These are phyloP conservation scores for Dioszegia hungarica DNA, from an alignment of 768 basidiomycete species.

Conservation along the genomic window DNA sequence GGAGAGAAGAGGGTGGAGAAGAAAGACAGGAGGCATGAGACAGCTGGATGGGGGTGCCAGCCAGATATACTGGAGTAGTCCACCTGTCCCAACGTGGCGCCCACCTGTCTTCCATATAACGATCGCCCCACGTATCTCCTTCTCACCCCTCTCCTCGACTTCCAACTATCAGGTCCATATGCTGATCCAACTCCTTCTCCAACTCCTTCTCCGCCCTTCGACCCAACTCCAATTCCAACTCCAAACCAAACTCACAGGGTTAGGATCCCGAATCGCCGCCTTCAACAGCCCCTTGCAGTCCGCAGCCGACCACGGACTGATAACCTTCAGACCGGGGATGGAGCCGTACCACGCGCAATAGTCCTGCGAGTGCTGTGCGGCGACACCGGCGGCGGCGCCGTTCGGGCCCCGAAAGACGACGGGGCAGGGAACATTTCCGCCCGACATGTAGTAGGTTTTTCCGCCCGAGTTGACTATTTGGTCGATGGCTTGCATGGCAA, in stretches of 20 bases:
- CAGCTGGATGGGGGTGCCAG: no score
- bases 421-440: constrained; percentile 95
- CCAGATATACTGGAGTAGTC: no score
- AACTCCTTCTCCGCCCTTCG: no score
- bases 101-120: background rate
- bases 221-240: background rate
- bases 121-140: no score
- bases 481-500: constrained; percentile 97
- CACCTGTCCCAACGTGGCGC: no score
- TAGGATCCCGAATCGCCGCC: constrained; percentile 95
- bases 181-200: no score
- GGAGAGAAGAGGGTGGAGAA: background rate
- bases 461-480: constrained; percentile 99
- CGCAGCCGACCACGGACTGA: constrained; percentile 96
- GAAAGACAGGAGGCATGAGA: no score
- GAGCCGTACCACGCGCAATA: constrained; percentile 77
- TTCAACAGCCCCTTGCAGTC: constrained; percentile 98
- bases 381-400: constrained; percentile 95
- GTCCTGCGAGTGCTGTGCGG: constrained; percentile 94
- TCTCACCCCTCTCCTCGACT: background rate
- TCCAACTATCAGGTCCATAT: no score
- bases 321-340: constrained; percentile 93
- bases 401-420: constrained; percentile 99
- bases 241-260: constrained; percentile 57
- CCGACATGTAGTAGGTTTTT: constrained; percentile 99